A percentile compares a stretch with the other conserved stretches of the same genome.
These are phyloP conservation scores for Glomus cerebriforme DNA, from an alignment of 192 early-diverging fungal species.

Conservation along the genomic window DNA sequence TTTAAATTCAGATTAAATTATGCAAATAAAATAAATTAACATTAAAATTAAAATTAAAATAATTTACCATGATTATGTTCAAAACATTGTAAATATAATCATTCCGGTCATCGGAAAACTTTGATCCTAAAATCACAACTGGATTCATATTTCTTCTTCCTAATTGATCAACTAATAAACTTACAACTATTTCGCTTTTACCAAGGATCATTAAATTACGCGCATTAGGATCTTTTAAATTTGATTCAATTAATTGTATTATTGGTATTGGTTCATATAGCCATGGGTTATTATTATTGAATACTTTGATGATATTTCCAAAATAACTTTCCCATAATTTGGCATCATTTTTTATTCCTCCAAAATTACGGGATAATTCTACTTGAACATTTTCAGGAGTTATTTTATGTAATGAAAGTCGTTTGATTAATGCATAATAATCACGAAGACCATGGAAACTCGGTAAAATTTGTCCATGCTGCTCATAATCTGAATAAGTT, in stretches of 20 bases:
- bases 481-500: not conserved
- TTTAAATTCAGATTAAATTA: no score
- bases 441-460: slow-evolving; percentile 29
- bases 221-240: slow-evolving; percentile 13
- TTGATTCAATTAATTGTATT: slow-evolving; percentile 8
- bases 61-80: slow-evolving; percentile 23
- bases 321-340: slow-evolving; percentile 8
- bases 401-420: not conserved
- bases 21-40: not conserved
- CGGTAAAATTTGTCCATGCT: not conserved
- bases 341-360: not conserved
- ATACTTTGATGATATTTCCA: not conserved
- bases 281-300: not conserved
- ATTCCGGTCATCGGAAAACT: slow-evolving; percentile 24
- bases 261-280: slow-evolving; percentile 1
- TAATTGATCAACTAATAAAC: not conserved
- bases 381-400: not conserved
- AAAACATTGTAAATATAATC: slow-evolving; percentile 31
- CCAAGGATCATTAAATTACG: slow-evolving; percentile 30
- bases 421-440: not conserved
- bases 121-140: slow-evolving; percentile 18
- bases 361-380: slow-evolving; percentile 30
- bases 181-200: slow-evolving; percentile 13
- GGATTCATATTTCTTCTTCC: slow-evolving; percentile 2
- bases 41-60: not conserved